These are phyloP conservation scores for Colletotrichum sp. DNA, from an alignment of 2,329 filamentous ascomycete genomes.

Conservation along the genomic window DNA sequence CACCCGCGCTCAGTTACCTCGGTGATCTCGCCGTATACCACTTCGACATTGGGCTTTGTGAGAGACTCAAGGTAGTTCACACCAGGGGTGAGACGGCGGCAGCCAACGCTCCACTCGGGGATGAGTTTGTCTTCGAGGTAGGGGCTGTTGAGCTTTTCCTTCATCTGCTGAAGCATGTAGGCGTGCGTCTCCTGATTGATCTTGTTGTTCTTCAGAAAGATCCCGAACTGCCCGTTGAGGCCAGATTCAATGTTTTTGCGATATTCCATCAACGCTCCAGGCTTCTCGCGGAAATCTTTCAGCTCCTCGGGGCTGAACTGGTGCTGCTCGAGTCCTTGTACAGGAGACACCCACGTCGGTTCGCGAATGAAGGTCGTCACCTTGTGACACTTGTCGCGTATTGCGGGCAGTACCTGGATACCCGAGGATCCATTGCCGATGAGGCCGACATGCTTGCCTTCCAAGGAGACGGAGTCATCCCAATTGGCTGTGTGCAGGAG, in stretches of 20 bases:
- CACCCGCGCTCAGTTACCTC: constrained; percentile 32
- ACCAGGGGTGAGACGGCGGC: constrained; percentile 27
- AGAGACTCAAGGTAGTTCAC: constrained; percentile 30
- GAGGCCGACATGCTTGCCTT: constrained; percentile 43
- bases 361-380: constrained; percentile 56
- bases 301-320: constrained; percentile 44
- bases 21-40: constrained; percentile 41
- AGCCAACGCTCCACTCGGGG: constrained; percentile 25
- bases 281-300: constrained; percentile 43
- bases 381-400: constrained; percentile 47
- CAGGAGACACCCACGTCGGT: constrained; percentile 54
- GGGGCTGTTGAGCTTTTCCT: constrained; percentile 36
- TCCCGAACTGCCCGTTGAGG: constrained; percentile 50
- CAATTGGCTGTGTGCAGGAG: constrained; percentile 60
- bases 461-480: constrained; percentile 45
- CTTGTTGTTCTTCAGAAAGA: constrained; percentile 47
- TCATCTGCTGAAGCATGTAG: constrained; percentile 45
- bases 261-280: constrained; percentile 41
- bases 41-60: constrained; percentile 27
- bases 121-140: constrained; percentile 26
- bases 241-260: constrained; percentile 49
- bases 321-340: constrained; percentile 45
- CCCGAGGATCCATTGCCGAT: constrained; percentile 51
- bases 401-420: constrained; percentile 52
- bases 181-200: constrained; percentile 43